Base-by-base conservation (phyloP, 2,329 filamentous ascomycete genomes). In the Cercospora zeae-maydis region DNA sequence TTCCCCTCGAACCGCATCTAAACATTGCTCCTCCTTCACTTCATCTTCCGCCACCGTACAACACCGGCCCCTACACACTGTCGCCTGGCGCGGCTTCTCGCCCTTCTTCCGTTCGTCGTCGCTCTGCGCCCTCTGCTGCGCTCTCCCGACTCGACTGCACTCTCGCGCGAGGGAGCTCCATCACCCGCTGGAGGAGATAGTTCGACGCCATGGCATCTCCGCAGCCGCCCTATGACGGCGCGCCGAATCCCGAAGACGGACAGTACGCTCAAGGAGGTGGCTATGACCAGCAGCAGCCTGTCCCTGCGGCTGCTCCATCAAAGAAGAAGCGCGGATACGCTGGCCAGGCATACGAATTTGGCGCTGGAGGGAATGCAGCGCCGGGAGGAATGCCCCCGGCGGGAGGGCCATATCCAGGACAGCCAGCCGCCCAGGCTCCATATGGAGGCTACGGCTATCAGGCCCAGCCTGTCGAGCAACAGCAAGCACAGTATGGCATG, bases 301-400 rank as follows among this genome's bases (percentile, higher is more conserved):
- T 67, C 13, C 64, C 63, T 3, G 53, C 51, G 30, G 69, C 67
- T 33, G 68, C 65, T 30, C 71, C 67, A 14, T 69, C 65, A 21
- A 92, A 92, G 82, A 97, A 96, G 86, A 96, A 96, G 85, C 86
- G 92, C 82, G 89, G 90, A 62, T 98, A 98, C 81, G 95, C 95
- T 59, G 91, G 91, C 62, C 90, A 96, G 77, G 93, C 93, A 51
- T 99, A 96, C 78, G 93, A 96, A 63, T 95, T 98, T 72, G 92
- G 90, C 56, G 84, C 86, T 56, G 95, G 93, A 72, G 91, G 90
- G 74, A 98, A 98, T 83, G 71, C 77, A 79, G 75, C 73, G 76
- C 68, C 72, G 77, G 67, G 72, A 69, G 63, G 71, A 64, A 59
- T 79, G 76, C 61, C 71, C 63, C 68, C 72, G 24, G 65, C 87